These are phyloP conservation scores for Pseudogymnoascus sp. DNA, from an alignment of 2,329 filamentous ascomycete species.

Conservation along the genomic window DNA sequence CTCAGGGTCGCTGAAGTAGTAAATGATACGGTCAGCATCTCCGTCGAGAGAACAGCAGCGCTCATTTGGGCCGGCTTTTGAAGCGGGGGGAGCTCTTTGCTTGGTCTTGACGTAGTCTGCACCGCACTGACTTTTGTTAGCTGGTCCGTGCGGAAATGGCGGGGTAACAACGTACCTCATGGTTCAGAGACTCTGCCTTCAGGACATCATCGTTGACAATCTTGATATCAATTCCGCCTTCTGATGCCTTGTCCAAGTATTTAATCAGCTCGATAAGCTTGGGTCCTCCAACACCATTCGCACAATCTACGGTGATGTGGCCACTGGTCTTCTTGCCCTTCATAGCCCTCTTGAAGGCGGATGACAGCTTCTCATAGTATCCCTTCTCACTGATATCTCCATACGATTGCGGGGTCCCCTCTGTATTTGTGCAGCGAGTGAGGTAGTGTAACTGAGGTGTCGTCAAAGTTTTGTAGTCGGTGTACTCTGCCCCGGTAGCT, in stretches of 20 bases:
- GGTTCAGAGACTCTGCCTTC: constrained; percentile 80
- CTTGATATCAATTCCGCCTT: constrained; percentile 70
- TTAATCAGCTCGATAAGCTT: constrained; percentile 84
- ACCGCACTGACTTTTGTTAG: constrained; percentile 58
- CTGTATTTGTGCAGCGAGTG: constrained; percentile 87
- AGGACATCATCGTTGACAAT: constrained; percentile 91
- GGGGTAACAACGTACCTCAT: constrained; percentile 55
- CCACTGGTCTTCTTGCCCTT: constrained; percentile 67
- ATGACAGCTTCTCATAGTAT: constrained; percentile 87
- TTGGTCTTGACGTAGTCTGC: constrained; percentile 97
- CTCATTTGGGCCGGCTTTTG: constrained; percentile 66
- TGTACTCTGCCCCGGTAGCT: constrained; percentile 64
- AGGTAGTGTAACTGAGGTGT: constrained; percentile 98
- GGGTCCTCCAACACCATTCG: constrained; percentile 91
- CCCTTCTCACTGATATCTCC: constrained; percentile 82
- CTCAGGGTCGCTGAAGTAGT: constrained; percentile 82
- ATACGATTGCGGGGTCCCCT: constrained; percentile 79
- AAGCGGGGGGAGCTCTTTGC: constrained; percentile 78
- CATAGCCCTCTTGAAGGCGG: constrained; percentile 79
- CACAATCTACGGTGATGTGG: constrained; percentile 79
- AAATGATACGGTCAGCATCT: constrained; percentile 90
- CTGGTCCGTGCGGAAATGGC: background rate
- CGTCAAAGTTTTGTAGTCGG: constrained; percentile 85
- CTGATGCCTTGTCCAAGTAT: constrained; percentile 59
- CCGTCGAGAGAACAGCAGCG: constrained; percentile 90